Evolutionary conservation across 257 asterid species (phyloP).

Genomic region (Cruciata laevipes): DNA sequence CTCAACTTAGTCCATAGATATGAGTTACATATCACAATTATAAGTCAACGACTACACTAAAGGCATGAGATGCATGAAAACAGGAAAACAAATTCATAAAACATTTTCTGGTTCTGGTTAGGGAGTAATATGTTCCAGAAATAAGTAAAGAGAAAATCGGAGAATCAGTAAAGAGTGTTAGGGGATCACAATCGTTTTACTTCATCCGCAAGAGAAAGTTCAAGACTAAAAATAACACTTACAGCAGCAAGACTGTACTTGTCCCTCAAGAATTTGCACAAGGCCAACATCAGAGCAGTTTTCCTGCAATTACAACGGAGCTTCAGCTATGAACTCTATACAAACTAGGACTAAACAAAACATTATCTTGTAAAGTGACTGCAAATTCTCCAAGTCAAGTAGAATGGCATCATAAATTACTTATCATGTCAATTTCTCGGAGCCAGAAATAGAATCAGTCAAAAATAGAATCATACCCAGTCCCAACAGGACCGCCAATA

Average conservation of each 20-base stretch:
- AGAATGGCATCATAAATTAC: not conserved
- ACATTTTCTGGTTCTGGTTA: no score
- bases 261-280: constrained; percentile 70
- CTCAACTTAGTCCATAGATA: not conserved
- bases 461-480: constrained; percentile 46
- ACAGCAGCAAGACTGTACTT: constrained; percentile 94
- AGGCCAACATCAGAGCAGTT: constrained; percentile 85
- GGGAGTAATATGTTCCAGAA: not conserved
- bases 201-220: not conserved
- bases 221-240: constrained; percentile 21
- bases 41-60: not conserved
- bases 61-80: not conserved
- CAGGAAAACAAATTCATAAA: not conserved
- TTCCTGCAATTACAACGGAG: constrained; percentile 43
- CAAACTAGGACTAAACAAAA: not conserved
- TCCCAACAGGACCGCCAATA: constrained; percentile 98
- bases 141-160: not conserved
- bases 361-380: not conserved
- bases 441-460: not conserved
- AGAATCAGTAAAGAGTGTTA: not conserved
- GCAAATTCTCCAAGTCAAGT: not conserved
- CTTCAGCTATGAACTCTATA: not conserved
- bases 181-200: not conserved
- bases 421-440: not conserved
- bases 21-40: not conserved